These are phyloP conservation scores for Gigaspora rosea DNA, from an alignment of 192 early-diverging fungal species.

Conservation along the genomic window DNA sequence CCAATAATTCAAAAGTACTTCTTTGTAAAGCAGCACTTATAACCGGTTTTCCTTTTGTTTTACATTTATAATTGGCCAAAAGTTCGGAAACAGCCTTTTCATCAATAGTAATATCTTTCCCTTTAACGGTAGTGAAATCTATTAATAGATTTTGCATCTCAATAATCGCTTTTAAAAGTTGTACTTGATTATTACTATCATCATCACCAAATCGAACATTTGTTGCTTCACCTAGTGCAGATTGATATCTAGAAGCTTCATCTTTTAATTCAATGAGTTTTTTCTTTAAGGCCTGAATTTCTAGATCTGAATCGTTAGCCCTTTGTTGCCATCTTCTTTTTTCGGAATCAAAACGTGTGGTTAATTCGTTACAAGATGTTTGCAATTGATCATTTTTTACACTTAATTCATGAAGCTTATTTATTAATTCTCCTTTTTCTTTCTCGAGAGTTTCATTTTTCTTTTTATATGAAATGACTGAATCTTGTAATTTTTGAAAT, in stretches of 20 bases:
- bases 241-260: constrained; percentile 23
- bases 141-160: constrained; percentile 3
- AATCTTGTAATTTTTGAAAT: too few species aligned
- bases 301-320: neutral
- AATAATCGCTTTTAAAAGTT: constrained; percentile 2
- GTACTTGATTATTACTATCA: constrained; percentile 16
- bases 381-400: neutral
- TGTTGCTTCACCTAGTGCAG: constrained; percentile 23
- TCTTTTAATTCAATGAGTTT: constrained; percentile 9
- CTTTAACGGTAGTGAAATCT: constrained; percentile 16
- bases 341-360: neutral
- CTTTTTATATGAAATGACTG: neutral
- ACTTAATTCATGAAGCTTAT: neutral
- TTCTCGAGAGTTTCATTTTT: neutral
- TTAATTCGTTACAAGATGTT: neutral
- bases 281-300: constrained; percentile 5
- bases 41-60: neutral
- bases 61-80: constrained; percentile 13
- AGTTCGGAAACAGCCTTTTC: constrained; percentile 1
- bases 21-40: constrained; percentile 26
- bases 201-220: constrained; percentile 24
- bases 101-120: constrained; percentile 17
- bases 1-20: neutral
- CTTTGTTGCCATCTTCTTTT: constrained; percentile 1
- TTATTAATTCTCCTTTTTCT: constrained; percentile 17